A percentile compares a stretch with the other conserved stretches of the same genome.
Conservation (phyloP, 108 stramenopile genomes). For the Mediolabrus comicus region DNA sequence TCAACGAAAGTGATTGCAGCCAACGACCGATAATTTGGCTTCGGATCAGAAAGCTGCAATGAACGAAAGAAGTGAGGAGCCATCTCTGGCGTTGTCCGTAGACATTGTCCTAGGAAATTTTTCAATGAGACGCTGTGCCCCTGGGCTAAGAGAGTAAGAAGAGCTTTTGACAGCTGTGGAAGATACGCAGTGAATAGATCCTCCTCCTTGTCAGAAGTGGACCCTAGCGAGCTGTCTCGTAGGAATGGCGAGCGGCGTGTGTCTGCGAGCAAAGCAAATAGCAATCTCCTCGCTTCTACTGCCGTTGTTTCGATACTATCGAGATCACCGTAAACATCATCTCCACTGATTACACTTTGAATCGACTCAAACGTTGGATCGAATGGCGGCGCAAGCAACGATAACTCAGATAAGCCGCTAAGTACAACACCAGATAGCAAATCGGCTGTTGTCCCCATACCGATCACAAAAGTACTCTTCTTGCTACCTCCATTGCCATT, state of each 20-base stretch:
- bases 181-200: slow-evolving; percentile 12
- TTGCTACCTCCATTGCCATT: background rate
- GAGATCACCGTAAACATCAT: slow-evolving; percentile 25
- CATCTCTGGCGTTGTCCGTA: slow-evolving; percentile 49
- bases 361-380: slow-evolving; percentile 22
- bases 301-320: slow-evolving; percentile 29
- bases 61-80: slow-evolving; percentile 50
- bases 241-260: slow-evolving; percentile 55
- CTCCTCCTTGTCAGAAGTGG: slow-evolving; percentile 2
- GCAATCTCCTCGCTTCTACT: slow-evolving; percentile 56
- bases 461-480: slow-evolving; percentile 16
- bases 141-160: slow-evolving; percentile 41
- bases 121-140: slow-evolving; percentile 32
- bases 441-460: slow-evolving; percentile 28
- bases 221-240: slow-evolving; percentile 1
- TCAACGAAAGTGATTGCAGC: slow-evolving; percentile 52
- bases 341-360: slow-evolving; percentile 27
- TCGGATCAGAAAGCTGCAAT: slow-evolving; percentile 59
- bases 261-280: slow-evolving; percentile 64
- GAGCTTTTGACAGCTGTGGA: slow-evolving; percentile 35
- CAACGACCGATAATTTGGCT: slow-evolving; percentile 51
- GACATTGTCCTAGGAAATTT: slow-evolving; percentile 46
- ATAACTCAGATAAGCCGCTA: slow-evolving; percentile 47
- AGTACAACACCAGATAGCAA: slow-evolving; percentile 56
- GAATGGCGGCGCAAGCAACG: slow-evolving; percentile 53